Percentiles rank a stretch among this genome's conserved stretches.
These are phyloP conservation scores for Clarireedia paspali DNA, from an alignment of 2,329 filamentous ascomycete species.

Conservation along the genomic window DNA sequence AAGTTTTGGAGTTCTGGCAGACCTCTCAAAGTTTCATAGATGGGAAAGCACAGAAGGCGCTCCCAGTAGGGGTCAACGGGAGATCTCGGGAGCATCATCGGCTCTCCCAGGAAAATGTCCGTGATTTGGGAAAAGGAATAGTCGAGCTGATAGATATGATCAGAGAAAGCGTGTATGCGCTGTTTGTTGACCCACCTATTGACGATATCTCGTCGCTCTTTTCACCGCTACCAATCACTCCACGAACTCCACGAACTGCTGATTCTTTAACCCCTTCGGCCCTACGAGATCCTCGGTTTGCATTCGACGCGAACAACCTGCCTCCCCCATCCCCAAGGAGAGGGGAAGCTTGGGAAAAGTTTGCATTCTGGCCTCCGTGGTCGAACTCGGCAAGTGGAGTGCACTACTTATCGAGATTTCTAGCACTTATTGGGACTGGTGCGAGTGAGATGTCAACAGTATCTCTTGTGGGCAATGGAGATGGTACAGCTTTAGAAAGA, in stretches of 20 bases:
- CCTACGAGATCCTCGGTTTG: slow-evolving; percentile 65
- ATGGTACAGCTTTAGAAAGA: slow-evolving; percentile 56
- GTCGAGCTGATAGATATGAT: slow-evolving; percentile 79
- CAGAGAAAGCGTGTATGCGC: slow-evolving; percentile 67
- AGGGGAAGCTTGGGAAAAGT: slow-evolving; percentile 85
- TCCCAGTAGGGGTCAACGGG: slow-evolving; percentile 75
- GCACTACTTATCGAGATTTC: slow-evolving; percentile 76
- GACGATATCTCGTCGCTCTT: slow-evolving; percentile 86
- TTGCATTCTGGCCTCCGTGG: slow-evolving; percentile 93
- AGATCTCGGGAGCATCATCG: slow-evolving; percentile 76
- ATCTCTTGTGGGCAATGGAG: slow-evolving; percentile 51
- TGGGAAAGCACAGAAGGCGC: slow-evolving; percentile 69
- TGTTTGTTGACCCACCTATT: slow-evolving; percentile 82
- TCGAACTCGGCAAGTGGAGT: slow-evolving; percentile 90
- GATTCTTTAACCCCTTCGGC: slow-evolving; percentile 42
- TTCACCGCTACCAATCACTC: slow-evolving; percentile 67
- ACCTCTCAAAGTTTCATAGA: slow-evolving; percentile 84
- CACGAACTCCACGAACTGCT: slow-evolving; percentile 56
- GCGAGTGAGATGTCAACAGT: slow-evolving; percentile 79
- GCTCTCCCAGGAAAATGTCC: slow-evolving; percentile 62
- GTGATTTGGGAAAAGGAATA: slow-evolving; percentile 67
- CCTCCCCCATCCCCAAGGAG: slow-evolving; percentile 69
- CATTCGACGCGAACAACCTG: slow-evolving; percentile 68
- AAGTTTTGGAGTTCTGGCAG: slow-evolving; percentile 91
- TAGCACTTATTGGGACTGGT: slow-evolving; percentile 76